phyloP scores from a whole-genome alignment of 2,329 filamentous ascomycete species.

The Curvularia sp. region DNA sequence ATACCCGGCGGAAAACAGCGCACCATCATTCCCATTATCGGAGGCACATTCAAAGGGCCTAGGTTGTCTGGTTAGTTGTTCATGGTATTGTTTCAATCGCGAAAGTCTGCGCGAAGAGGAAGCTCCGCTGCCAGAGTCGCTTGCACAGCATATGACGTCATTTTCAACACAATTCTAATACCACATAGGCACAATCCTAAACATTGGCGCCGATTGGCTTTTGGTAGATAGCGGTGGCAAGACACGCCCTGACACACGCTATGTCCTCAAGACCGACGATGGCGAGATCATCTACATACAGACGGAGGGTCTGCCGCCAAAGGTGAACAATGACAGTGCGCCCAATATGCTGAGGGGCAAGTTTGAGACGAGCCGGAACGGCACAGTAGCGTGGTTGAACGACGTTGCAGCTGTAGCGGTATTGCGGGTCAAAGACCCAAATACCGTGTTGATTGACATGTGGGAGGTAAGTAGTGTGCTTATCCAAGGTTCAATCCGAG shows the following conservation, averaged over 20 bases:
- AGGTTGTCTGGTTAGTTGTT: constrained; percentile 30
- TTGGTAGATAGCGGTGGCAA: constrained; percentile 33
- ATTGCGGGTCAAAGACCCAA: constrained; percentile 29
- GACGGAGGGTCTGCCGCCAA: constrained; percentile 41
- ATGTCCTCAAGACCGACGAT: constrained; percentile 49
- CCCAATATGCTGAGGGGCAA: constrained; percentile 42
- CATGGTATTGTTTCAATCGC: background rate
- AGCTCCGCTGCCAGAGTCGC: background rate
- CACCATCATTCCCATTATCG: constrained; percentile 40
- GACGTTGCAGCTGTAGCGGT: constrained; percentile 45
- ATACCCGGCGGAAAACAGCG: constrained; percentile 34
- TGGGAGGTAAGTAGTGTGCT: constrained; percentile 28
- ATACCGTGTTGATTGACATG: constrained; percentile 36
- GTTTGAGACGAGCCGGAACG: constrained; percentile 46
- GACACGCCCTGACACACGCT: constrained; percentile 48
- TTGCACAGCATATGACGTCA: constrained; percentile 15
- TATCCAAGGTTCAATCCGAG: background rate
- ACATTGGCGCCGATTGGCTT: constrained; percentile 52
- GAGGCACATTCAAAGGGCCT: constrained; percentile 42
- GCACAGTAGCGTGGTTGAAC: constrained; percentile 50
- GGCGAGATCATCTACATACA: constrained; percentile 46
- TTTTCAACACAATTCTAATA: constrained; percentile 10
- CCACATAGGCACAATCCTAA: constrained; percentile 39
- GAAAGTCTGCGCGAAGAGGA: background rate
- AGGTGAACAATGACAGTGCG: constrained; percentile 22